Conservation (phyloP, 176 grass and related monocot species). For the Oryza coarctata region DNA sequence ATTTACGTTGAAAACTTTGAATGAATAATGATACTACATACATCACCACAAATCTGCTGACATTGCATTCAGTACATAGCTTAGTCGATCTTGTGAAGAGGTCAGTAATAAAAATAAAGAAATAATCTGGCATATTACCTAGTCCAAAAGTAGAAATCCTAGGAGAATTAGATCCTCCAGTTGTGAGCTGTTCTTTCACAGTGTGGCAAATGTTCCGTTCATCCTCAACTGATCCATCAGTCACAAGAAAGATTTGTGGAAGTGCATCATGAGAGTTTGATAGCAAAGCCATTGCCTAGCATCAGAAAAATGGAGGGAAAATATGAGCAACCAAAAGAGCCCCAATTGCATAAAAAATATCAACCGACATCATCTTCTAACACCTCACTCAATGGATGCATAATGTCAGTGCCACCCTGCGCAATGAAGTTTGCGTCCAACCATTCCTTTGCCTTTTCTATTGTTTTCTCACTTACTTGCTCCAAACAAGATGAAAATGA, state of each 20-base stretch:
- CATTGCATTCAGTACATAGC: not conserved
- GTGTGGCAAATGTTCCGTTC: conserved; percentile 74
- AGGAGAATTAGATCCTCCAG: conserved; percentile 57
- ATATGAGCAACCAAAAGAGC: conserved; percentile 22
- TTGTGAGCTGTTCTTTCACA: conserved; percentile 50
- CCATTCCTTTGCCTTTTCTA: conserved; percentile 72
- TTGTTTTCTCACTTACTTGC: conserved; percentile 60
- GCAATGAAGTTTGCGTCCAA: conserved; percentile 63
- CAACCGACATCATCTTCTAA: conserved; percentile 17
- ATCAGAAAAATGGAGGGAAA: conserved; percentile 10
- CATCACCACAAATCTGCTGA: not conserved
- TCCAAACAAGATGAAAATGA: conserved; percentile 80
- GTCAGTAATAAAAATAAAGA: not conserved
- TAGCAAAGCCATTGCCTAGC: conserved; percentile 67
- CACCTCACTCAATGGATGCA: conserved; percentile 84
- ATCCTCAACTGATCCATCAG: conserved; percentile 84
- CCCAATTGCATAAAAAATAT: conserved; percentile 9
- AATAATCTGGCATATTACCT: conserved; percentile 53
- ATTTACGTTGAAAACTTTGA: not conserved
- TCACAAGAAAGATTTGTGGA: conserved; percentile 95
- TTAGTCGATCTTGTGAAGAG: not conserved
- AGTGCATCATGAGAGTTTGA: conserved; percentile 52
- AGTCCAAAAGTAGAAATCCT: conserved; percentile 91
- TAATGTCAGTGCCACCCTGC: conserved; percentile 78
- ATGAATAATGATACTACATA: not conserved